These are phyloP conservation scores for Patellifolia procumbens DNA, from an alignment of 179 eudicot species.

Conservation along the genomic window DNA sequence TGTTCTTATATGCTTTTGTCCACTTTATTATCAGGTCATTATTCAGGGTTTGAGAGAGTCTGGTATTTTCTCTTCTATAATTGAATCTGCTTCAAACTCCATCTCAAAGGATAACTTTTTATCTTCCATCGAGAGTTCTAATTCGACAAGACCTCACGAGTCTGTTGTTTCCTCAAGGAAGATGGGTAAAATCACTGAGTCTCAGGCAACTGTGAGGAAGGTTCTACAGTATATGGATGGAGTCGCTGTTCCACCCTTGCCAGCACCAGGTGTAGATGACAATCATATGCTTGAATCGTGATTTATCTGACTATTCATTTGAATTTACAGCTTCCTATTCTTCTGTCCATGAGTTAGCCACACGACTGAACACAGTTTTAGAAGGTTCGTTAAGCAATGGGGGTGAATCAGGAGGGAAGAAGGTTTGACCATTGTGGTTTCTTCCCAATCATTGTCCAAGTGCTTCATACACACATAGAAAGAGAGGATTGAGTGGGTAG, in stretches of 20 bases:
- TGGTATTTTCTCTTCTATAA: slow-evolving; percentile 57
- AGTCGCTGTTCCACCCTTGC: slow-evolving; percentile 67
- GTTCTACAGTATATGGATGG: slow-evolving; percentile 38
- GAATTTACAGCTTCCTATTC: slow-evolving; percentile 15
- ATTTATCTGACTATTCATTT: neutral
- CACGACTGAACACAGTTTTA: slow-evolving; percentile 8
- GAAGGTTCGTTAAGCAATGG: slow-evolving; percentile 16
- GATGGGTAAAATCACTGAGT: slow-evolving; percentile 37
- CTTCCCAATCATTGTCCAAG: slow-evolving; percentile 68
- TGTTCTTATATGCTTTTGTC: slow-evolving; percentile 13
- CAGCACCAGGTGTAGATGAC: slow-evolving; percentile 52
- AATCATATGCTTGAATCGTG: slow-evolving; percentile 34
- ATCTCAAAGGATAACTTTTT: slow-evolving; percentile 51
- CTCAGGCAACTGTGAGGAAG: slow-evolving; percentile 58
- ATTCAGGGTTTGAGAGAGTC: slow-evolving; percentile 79
- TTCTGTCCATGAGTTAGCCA: slow-evolving; percentile 12
- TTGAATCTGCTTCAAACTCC: slow-evolving; percentile 54
- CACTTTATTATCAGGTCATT: slow-evolving; percentile 58
- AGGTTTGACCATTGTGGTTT: slow-evolving; percentile 31
- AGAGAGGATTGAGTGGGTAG: slow-evolving; percentile 5
- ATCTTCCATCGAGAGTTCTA: slow-evolving; percentile 51
- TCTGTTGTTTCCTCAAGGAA: slow-evolving; percentile 45
- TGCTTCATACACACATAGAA: slow-evolving; percentile 37
- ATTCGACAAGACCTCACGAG: slow-evolving; percentile 44
- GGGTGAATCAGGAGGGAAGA: slow-evolving; percentile 13